A percentile compares a stretch with the other conserved stretches of the same genome.
These are phyloP conservation scores for Falciphora oryzae DNA, from an alignment of 2,329 filamentous ascomycete genomes.

Conservation along the genomic window DNA sequence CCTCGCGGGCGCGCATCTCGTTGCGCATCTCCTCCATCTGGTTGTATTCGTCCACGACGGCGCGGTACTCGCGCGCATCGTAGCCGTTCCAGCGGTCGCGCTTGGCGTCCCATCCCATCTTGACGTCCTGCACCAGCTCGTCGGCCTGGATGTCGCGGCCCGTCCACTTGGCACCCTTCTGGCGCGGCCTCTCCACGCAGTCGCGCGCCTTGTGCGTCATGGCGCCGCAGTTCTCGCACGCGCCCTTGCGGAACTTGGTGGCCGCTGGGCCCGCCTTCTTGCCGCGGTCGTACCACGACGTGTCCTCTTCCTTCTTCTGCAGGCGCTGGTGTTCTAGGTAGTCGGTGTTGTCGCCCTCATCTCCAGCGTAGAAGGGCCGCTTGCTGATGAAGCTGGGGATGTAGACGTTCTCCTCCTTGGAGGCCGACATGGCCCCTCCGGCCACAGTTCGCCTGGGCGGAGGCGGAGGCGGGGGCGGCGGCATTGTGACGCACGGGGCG, in stretches of 20 bases:
- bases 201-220: conserved; percentile 97
- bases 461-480: conserved; percentile 6
- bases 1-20: conserved; percentile 41
- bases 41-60: conserved; percentile 85
- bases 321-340: conserved; percentile 96
- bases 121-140: conserved; percentile 77
- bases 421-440: conserved; percentile 2
- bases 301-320: conserved; percentile 66
- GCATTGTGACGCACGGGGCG: not conserved
- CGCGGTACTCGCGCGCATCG: conserved; percentile 76
- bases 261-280: conserved; percentile 79
- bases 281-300: conserved; percentile 90
- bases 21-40: conserved; percentile 73
- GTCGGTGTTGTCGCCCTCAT: conserved; percentile 65
- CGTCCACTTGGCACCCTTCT: conserved; percentile 85
- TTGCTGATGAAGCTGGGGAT: conserved; percentile 98
- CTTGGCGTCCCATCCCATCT: conserved; percentile 94
- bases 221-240: conserved; percentile 95
- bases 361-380: conserved; percentile 88
- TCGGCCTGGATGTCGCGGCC: conserved; percentile 92
- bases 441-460: conserved; percentile 7
- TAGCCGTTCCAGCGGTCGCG: conserved; percentile 98
- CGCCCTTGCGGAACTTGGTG: conserved; percentile 96
- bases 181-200: conserved; percentile 81
- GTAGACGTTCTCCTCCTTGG: conserved; percentile 94